These are phyloP conservation scores for Cryomyces minteri DNA, from an alignment of 495 filamentous ascomycete species.

Conservation along the genomic window DNA sequence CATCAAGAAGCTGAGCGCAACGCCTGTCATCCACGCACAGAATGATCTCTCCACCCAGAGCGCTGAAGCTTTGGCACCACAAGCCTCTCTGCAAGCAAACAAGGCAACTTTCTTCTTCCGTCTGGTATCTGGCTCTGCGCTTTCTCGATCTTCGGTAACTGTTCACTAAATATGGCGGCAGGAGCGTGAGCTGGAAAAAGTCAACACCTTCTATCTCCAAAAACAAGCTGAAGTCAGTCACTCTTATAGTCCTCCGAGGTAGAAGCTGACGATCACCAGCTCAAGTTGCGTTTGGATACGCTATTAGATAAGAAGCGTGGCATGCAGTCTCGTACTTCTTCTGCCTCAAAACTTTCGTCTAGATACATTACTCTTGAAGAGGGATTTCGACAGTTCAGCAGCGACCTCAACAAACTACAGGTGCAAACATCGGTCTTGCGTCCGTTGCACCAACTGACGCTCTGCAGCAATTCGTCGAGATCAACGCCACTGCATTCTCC, in stretches of 20 bases:
- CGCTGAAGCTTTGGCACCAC: constrained; percentile 44
- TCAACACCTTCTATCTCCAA: constrained; percentile 93
- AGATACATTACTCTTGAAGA: constrained; percentile 88
- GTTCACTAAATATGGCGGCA: constrained; percentile 15
- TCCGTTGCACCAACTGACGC: background rate
- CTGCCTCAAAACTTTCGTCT: constrained; percentile 66
- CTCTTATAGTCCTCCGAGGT: background rate
- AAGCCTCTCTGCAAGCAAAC: constrained; percentile 85
- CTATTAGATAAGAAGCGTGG: constrained; percentile 87
- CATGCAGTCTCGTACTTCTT: constrained; percentile 54
- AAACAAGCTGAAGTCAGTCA: constrained; percentile 84
- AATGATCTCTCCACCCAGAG: constrained; percentile 33
- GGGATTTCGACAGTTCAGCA: constrained; percentile 91
- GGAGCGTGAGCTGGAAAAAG: constrained; percentile 96
- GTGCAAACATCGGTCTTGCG: constrained; percentile 11
- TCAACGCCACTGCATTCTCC: constrained; percentile 92
- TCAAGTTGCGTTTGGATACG: constrained; percentile 79
- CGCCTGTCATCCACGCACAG: constrained; percentile 60
- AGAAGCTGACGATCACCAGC: constrained; percentile 30
- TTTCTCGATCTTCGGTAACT: background rate
- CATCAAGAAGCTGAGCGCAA: constrained; percentile 92
- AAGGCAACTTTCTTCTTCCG: constrained; percentile 98
- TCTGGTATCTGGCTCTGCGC: constrained; percentile 37
- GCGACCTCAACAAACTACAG: constrained; percentile 89
- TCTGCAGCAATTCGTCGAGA: constrained; percentile 73